Percentiles rank a stretch among this genome's conserved stretches.
Conservation (phyloP, 306 rosid species). For the Medicago ruthenica region DNA sequence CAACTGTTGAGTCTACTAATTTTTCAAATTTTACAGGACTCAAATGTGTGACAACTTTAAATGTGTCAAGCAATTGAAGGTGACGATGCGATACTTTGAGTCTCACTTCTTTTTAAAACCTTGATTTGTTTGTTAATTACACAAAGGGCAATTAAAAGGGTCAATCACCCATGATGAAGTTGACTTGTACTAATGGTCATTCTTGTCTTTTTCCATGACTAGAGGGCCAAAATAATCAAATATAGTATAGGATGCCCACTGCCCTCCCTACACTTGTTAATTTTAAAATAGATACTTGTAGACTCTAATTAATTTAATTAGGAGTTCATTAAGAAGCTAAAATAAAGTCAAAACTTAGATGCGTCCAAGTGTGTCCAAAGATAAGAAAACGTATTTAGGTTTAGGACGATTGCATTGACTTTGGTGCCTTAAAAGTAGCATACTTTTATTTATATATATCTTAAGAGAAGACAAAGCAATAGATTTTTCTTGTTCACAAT, state of each 20-base stretch:
- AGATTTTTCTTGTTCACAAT: constrained; percentile 53
- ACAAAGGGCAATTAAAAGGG: constrained; percentile 42
- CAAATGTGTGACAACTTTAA: neutral
- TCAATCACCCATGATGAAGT: constrained; percentile 25
- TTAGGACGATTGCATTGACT: constrained; percentile 84
- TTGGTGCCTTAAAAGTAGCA: constrained; percentile 84
- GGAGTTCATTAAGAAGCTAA: constrained; percentile 49
- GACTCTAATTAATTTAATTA: constrained; percentile 50
- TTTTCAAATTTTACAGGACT: too few species aligned
- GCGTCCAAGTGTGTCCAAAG: constrained; percentile 77
- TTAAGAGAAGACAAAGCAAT: constrained; percentile 38
- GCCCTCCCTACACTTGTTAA: constrained; percentile 21
- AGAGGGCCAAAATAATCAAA: constrained; percentile 33
- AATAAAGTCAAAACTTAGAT: constrained; percentile 84
- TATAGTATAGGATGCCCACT: constrained; percentile 36
- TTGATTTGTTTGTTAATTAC: constrained; percentile 35
- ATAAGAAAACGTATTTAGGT: constrained; percentile 57
- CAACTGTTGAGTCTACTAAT: too few species aligned
- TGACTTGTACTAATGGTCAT: constrained; percentile 28
- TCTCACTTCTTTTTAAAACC: constrained; percentile 26
- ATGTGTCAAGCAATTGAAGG: constrained; percentile 25
- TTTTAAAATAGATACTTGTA: constrained; percentile 28
- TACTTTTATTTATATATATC: constrained; percentile 36
- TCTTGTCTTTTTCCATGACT: constrained; percentile 33
- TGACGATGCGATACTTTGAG: constrained; percentile 32